phyloP scores from a whole-genome alignment of 257 asterid genomes.

The Solanum virginianum region DNA sequence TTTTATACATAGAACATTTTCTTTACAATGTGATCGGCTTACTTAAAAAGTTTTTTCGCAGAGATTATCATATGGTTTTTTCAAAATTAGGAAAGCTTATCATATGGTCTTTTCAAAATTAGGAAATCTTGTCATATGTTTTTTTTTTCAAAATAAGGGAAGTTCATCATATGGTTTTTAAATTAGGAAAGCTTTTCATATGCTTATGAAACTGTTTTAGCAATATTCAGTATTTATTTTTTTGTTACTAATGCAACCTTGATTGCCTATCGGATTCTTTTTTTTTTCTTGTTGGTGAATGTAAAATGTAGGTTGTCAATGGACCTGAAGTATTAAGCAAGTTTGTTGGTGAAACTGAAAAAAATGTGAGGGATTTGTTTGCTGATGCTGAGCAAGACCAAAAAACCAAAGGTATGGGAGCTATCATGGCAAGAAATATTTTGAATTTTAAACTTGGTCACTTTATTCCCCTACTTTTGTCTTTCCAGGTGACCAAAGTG shows the following conservation, averaged over 20 bases:
- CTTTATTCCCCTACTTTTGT: constrained; percentile 1
- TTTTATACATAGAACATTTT: neutral
- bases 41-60: neutral
- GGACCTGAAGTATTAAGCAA: constrained; percentile 99
- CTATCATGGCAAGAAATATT: constrained; percentile 3
- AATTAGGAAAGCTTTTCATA: neutral
- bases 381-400: constrained; percentile 99
- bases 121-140: neutral
- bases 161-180: neutral
- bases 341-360: constrained; percentile 98
- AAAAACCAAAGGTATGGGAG: constrained; percentile 57
- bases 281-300: neutral
- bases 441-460: neutral
- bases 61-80: neutral
- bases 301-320: constrained; percentile 64
- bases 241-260: neutral
- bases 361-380: constrained; percentile 93
- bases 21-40: neutral
- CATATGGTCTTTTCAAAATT: neutral
- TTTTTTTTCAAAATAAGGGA: too few relatives aligned
- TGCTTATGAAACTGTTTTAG: neutral
- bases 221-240: neutral
- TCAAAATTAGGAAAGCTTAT: neutral
- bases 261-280: neutral
- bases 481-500: constrained; percentile 93